Conservation (phyloP, 352 stramenopile species). For the Phytopythium delawarense region DNA sequence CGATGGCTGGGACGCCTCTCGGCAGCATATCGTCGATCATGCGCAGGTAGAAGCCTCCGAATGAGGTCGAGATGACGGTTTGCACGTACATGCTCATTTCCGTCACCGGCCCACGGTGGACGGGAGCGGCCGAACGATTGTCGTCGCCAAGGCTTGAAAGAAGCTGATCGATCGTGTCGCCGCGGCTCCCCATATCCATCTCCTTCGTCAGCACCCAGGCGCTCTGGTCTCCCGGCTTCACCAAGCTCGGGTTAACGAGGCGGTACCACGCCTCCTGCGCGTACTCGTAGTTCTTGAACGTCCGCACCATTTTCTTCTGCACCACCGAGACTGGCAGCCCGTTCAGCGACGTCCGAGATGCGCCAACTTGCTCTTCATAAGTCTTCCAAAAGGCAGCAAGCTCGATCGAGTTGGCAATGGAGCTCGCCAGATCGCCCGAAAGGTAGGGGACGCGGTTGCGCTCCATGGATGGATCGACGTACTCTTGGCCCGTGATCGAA, state of each 20-base stretch:
- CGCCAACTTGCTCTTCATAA: slow-evolving; percentile 68
- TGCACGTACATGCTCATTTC: slow-evolving; percentile 69
- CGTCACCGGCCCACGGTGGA: background rate
- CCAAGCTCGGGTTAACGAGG: slow-evolving; percentile 70
- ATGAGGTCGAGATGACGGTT: slow-evolving; percentile 74
- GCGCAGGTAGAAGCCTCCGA: slow-evolving; percentile 85
- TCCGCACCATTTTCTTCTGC: slow-evolving; percentile 86
- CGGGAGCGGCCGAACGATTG: slow-evolving; percentile 3
- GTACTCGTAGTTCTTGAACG: slow-evolving; percentile 86
- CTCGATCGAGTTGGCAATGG: slow-evolving; percentile 51
- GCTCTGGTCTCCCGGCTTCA: slow-evolving; percentile 64
- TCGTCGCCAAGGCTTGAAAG: slow-evolving; percentile 66
- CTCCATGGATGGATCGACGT: slow-evolving; percentile 56
- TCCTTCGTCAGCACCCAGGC: slow-evolving; percentile 76
- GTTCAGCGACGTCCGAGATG: slow-evolving; percentile 51
- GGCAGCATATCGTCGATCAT: slow-evolving; percentile 83
- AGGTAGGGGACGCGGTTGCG: slow-evolving; percentile 69
- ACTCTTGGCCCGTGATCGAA: slow-evolving; percentile 72
- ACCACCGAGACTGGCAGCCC: slow-evolving; percentile 46
- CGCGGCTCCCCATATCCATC: slow-evolving; percentile 71
- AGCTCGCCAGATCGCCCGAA: slow-evolving; percentile 24
- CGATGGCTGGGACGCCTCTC: slow-evolving; percentile 65
- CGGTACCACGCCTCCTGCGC: slow-evolving; percentile 82
- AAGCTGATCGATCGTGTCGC: slow-evolving; percentile 74
- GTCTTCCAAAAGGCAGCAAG: slow-evolving; percentile 68